Base-by-base conservation (phyloP, 2,329 filamentous ascomycete species). In the Penicillium sclerotigenum region DNA sequence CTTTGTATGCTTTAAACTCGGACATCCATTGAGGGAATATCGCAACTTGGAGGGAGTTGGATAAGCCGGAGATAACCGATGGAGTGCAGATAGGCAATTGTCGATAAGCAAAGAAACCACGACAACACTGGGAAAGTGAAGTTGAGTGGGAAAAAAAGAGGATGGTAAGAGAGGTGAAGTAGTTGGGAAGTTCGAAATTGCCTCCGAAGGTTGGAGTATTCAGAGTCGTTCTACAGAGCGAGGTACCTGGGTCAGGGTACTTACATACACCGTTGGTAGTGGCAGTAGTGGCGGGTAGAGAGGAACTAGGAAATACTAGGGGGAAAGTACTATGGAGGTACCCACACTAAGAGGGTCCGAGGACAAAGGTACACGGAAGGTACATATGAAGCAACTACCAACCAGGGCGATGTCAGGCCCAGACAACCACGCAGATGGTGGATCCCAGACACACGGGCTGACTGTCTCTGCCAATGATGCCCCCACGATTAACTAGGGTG, bases 11-110 rank as follows among this genome's bases (percentile, higher is more conserved):
- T 51, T 14, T 41, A 54, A 57, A 56, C 47, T 28, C 56, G 29
- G 34, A 54, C 47, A 55, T 57, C 58, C 58, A 60, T 60, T 57
- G 54, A 60, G 46, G 54, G 46, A 60, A 60, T 50, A 45, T 46
- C 51, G 45, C 34, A 52, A 31, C 29, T 47, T 42, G 56, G 54
- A 58, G 53, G 24, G 50, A 59, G 60, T 69, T 68, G 64, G 62
- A 62, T 62, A 57, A 59, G 59, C 66, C 65, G 66, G 65, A 68
- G 64, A 68, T 66, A 69, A 64, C 66, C 65, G 68, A 67, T 53
- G 53, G 42, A 70, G 66, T 67, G 63, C 53, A 61, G 63, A 65
- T 67, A 65, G 57, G 62, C 53, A 53, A 43, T 37, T 51, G 48
- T 51, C 18, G 47, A 56, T 57, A 56, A 43, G 42, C 38, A 47